Conservation (phyloP, 176 grass and related monocot species). For the Carex littledalei region DNA sequence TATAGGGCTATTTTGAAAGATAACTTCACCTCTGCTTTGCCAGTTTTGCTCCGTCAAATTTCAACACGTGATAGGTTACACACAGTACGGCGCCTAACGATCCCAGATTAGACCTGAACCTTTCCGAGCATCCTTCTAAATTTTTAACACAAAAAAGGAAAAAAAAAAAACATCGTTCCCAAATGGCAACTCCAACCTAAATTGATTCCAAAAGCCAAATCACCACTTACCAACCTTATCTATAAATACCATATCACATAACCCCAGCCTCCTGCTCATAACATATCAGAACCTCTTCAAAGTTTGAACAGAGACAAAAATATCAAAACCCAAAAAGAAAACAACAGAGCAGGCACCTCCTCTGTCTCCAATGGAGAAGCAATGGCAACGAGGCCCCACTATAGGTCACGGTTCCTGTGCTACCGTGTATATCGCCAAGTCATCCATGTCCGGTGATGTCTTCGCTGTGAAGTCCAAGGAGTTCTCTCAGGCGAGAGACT, state of each 20-base stretch:
- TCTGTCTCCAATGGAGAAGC: constrained; percentile 9
- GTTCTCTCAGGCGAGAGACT: constrained; percentile 3
- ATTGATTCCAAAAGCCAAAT: constrained; percentile 1
- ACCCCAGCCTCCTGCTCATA: no score
- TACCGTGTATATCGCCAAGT: constrained; percentile 45
- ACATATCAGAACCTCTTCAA: neutral
- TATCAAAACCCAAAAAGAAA: neutral
- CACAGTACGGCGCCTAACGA: neutral
- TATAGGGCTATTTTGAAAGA: neutral
- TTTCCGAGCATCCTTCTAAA: neutral
- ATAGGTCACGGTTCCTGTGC: constrained; percentile 65
- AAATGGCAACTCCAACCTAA: neutral
- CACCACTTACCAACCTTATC: neutral
- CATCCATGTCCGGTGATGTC: constrained; percentile 33
- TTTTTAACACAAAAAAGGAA: neutral
- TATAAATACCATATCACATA: neutral
- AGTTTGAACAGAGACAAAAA: neutral
- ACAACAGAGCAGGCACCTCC: neutral
- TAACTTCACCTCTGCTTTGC: neutral
- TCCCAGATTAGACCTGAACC: neutral
- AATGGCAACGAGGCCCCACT: constrained; percentile 36
- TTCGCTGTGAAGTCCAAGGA: constrained; percentile 62
- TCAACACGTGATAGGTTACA: constrained; percentile 7
- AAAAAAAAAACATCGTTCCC: neutral
- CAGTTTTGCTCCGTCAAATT: neutral